Conservation (phyloP, 2,329 filamentous ascomycete genomes). For the Penicillium frequentans region DNA sequence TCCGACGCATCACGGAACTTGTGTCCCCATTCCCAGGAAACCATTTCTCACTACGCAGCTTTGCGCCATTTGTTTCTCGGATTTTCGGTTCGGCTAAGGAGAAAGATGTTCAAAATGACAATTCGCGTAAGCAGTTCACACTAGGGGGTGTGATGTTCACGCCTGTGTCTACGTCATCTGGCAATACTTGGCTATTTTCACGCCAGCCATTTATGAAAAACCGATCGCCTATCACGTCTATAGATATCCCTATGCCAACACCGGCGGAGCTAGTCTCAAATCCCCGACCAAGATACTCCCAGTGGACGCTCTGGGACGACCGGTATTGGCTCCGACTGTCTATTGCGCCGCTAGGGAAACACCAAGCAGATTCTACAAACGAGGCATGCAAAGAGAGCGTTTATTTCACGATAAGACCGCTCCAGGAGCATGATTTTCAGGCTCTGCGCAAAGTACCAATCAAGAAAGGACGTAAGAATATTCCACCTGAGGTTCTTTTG, state of each 20-base stretch:
- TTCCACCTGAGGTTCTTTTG: not conserved
- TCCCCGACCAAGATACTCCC: not conserved
- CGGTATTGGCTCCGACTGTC: slow-evolving; percentile 56
- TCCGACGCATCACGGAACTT: slow-evolving; percentile 51
- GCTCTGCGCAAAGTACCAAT: slow-evolving; percentile 8
- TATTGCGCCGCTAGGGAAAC: slow-evolving; percentile 22
- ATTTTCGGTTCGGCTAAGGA: slow-evolving; percentile 36
- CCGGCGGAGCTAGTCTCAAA: not conserved
- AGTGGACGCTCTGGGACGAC: slow-evolving; percentile 53
- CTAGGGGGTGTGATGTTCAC: slow-evolving; percentile 52
- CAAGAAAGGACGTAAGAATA: not conserved
- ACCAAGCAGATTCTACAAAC: not conserved
- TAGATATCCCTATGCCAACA: slow-evolving; percentile 19
- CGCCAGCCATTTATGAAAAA: slow-evolving; percentile 38
- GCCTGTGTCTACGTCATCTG: slow-evolving; percentile 29
- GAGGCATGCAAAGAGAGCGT: not conserved
- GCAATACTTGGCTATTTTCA: slow-evolving; percentile 37
- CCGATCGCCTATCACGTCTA: slow-evolving; percentile 19
- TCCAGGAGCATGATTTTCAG: slow-evolving; percentile 33
- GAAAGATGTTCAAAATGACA: not conserved
- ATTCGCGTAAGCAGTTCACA: slow-evolving; percentile 47
- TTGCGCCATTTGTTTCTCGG: slow-evolving; percentile 39
- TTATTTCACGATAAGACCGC: slow-evolving; percentile 43
- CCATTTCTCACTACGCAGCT: slow-evolving; percentile 44
- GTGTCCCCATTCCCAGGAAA: slow-evolving; percentile 47